phyloP scores from a whole-genome alignment of 2,329 filamentous ascomycete species.

The Aspergillus novofumigatus region DNA sequence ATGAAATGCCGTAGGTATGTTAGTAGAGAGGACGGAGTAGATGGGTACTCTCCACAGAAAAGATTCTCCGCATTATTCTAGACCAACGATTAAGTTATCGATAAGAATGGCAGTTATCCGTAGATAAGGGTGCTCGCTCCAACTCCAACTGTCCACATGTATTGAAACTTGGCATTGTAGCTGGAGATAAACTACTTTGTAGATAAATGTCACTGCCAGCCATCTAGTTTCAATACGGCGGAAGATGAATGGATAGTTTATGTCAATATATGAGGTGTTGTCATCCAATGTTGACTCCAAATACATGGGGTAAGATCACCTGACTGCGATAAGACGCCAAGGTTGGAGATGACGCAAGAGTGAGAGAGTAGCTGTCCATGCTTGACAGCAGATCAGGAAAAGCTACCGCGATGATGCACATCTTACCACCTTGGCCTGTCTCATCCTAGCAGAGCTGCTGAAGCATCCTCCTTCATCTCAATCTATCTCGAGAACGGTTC shows the following conservation, averaged over 20 bases:
- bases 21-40: neutral
- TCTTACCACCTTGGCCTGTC: conserved; percentile 1
- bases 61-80: neutral
- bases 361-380: conserved; percentile 9
- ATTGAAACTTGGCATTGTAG: neutral
- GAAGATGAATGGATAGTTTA: neutral
- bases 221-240: neutral
- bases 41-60: neutral
- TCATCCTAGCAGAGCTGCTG: neutral
- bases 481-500: neutral
- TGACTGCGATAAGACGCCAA: conserved; percentile 15
- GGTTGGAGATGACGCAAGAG: conserved; percentile 18
- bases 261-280: neutral
- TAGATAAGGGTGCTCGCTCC: neutral
- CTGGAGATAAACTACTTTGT: neutral
- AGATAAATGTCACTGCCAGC: neutral
- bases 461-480: neutral
- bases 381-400: conserved; percentile 2
- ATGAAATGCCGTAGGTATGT: neutral
- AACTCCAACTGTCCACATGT: neutral
- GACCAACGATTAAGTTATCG: neutral
- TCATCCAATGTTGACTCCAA: neutral
- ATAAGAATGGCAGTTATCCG: neutral
- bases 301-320: conserved; percentile 7
- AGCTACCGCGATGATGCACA: neutral